Evolutionary conservation across 495 filamentous ascomycete genomes (phyloP).

Genomic region (Trypethelium eluteriae): DNA sequence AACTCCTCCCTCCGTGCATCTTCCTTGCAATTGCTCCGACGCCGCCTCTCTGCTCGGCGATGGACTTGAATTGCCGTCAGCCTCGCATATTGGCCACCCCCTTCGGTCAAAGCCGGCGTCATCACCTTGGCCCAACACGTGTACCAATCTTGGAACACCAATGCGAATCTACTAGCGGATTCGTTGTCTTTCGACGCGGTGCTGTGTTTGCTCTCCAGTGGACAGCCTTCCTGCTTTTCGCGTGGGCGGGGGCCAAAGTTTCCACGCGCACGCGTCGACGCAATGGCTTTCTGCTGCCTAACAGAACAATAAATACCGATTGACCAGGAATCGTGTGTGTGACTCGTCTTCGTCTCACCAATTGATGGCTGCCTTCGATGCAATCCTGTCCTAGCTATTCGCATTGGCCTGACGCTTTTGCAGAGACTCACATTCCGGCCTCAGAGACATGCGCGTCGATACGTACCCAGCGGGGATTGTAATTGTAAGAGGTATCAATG

Average conservation of each 20-base stretch:
- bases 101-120: constrained; percentile 5
- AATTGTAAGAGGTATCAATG: not conserved
- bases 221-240: constrained; percentile 1
- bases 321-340: not conserved
- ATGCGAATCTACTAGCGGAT: not conserved
- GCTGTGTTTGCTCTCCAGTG: not conserved
- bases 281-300: constrained; percentile 7
- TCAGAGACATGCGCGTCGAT: not conserved
- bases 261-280: not conserved
- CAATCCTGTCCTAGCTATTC: not conserved
- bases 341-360: not conserved
- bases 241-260: not conserved
- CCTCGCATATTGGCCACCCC: constrained; percentile 2
- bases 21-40: not conserved
- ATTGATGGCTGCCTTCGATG: constrained; percentile 4
- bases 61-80: not conserved
- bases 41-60: not conserved
- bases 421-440: not conserved
- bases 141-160: constrained; percentile 7
- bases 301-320: not conserved
- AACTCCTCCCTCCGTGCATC: not conserved
- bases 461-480: not conserved
- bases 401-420: not conserved
- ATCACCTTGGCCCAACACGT: not conserved
- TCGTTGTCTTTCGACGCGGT: not conserved